Evolutionary conservation across 352 stramenopile genomes (phyloP).

Genomic region (Aphanomyces invadans): DNA sequence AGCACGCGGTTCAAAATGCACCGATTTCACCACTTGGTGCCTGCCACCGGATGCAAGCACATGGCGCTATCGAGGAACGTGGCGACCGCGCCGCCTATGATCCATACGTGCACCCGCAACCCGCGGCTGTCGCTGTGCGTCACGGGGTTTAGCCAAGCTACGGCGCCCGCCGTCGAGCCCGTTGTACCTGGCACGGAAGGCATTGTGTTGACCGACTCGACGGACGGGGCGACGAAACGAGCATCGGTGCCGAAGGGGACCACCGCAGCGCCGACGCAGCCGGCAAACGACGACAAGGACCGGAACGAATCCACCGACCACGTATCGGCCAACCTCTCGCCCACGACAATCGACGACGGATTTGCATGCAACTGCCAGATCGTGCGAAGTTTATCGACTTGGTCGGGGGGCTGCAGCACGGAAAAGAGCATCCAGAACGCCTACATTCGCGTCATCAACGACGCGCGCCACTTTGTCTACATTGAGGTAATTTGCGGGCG

Average conservation of each 20-base stretch:
- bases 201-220: neutral
- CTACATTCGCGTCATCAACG: slow-evolving; percentile 83
- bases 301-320: too few relatives aligned
- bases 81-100: neutral
- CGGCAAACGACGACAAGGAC: too few relatives aligned
- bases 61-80: neutral
- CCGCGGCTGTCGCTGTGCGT: neutral
- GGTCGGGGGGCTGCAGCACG: slow-evolving; percentile 64
- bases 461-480: slow-evolving; percentile 86
- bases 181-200: neutral
- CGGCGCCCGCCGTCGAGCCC: neutral
- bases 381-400: slow-evolving; percentile 69
- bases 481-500: slow-evolving; percentile 47
- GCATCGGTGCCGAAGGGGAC: too few relatives aligned
- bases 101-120: neutral
- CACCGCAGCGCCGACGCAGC: too few relatives aligned
- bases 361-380: slow-evolving; percentile 58
- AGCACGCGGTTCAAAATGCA: slow-evolving; percentile 70
- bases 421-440: slow-evolving; percentile 87
- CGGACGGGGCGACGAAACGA: neutral
- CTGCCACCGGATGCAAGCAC: slow-evolving; percentile 8
- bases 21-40: slow-evolving; percentile 65
- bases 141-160: slow-evolving; percentile 9
- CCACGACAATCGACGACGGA: too few relatives aligned
- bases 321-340: too few relatives aligned